phyloP scores from a whole-genome alignment of 257 asterid genomes.

The Ajuga chamaepitys region DNA sequence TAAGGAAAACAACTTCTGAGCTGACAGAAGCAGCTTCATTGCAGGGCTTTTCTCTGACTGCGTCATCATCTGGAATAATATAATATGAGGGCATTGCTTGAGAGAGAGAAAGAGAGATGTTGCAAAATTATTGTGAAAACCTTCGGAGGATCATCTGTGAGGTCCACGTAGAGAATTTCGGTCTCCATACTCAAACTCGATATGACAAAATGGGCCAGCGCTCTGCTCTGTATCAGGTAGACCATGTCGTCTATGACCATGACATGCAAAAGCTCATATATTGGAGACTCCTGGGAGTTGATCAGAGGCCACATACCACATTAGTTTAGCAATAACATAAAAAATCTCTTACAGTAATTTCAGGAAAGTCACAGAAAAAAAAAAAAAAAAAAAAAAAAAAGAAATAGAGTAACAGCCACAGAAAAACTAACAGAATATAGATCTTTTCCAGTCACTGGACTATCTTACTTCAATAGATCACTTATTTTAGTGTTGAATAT shows the following conservation, averaged over 20 bases:
- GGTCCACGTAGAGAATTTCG: conserved; percentile 41
- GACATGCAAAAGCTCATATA: conserved; percentile 46
- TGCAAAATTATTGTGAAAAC: conserved; percentile 15
- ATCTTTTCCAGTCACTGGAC: neutral
- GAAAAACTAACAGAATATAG: too few relatives aligned
- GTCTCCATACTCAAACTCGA: conserved; percentile 35
- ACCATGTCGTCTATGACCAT: conserved; percentile 86
- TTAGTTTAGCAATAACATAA: neutral
- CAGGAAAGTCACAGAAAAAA: neutral
- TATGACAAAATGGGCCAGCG: conserved; percentile 41
- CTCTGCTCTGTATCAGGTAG: conserved; percentile 48
- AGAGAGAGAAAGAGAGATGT: neutral
- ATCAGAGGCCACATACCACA: neutral
- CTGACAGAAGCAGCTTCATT: conserved; percentile 42
- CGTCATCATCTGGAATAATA: conserved; percentile 38
- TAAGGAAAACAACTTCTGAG: conserved; percentile 51
- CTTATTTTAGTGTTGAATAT: neutral
- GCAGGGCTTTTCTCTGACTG: conserved; percentile 29
- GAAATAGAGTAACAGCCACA: neutral
- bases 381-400: neutral
- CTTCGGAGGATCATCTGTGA: conserved; percentile 80
- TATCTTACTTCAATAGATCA: neutral
- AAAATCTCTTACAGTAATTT: neutral
- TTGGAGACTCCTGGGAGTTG: conserved; percentile 45
- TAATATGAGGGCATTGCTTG: neutral